A percentile compares a stretch with the other conserved stretches of the same genome.
phyloP scores from a whole-genome alignment of 2,329 filamentous ascomycete species.

The Colletotrichum spinosum region DNA sequence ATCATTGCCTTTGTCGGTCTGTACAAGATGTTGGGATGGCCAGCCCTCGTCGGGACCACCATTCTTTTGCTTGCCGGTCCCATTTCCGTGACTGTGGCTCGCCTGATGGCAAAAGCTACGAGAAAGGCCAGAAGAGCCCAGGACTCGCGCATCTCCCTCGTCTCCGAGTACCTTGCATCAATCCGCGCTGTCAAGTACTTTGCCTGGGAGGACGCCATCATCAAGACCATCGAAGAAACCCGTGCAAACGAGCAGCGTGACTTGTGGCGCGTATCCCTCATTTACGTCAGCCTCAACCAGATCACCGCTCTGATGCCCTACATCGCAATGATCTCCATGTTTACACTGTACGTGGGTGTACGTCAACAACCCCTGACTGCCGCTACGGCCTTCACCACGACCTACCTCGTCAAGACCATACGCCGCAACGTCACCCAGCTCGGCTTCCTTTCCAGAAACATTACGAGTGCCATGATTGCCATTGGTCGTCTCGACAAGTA shows the following conservation, averaged over 20 bases:
- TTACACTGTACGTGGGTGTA: constrained; percentile 62
- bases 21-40: constrained; percentile 67
- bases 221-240: constrained; percentile 61
- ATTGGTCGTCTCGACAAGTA: constrained; percentile 66
- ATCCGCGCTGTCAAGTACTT: constrained; percentile 72
- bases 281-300: constrained; percentile 59
- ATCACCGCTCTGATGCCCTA: constrained; percentile 65
- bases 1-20: constrained; percentile 62
- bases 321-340: constrained; percentile 64
- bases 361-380: constrained; percentile 62
- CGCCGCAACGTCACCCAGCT: constrained; percentile 64
- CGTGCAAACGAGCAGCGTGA: constrained; percentile 64
- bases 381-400: constrained; percentile 68
- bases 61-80: constrained; percentile 60
- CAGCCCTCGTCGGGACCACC: constrained; percentile 63
- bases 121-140: constrained; percentile 66
- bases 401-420: constrained; percentile 64
- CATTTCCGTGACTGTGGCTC: constrained; percentile 62
- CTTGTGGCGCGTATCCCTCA: constrained; percentile 64
- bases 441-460: constrained; percentile 55
- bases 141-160: constrained; percentile 66
- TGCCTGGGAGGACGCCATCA: constrained; percentile 67
- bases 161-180: constrained; percentile 68
- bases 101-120: constrained; percentile 60
- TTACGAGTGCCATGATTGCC: constrained; percentile 59